Evolutionary conservation across 352 stramenopile species (phyloP), one percentile per base, ranked within the genome.

Genomic region (Phytophthora colocasiae): DNA sequence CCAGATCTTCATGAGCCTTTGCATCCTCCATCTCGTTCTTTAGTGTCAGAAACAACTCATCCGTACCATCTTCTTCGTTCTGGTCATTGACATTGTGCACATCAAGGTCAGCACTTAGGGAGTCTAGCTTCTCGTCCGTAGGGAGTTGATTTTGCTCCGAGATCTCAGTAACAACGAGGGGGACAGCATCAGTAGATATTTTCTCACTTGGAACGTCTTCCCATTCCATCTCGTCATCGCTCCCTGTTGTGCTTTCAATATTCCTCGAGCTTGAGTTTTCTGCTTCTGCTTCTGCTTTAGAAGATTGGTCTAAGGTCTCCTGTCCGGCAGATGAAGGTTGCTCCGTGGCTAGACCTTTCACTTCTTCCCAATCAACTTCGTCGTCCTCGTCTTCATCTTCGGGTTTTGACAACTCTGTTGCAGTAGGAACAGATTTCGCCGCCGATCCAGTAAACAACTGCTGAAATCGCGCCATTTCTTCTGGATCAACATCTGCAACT

Each of bases 21-120:
- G 77, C 82, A 39, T 94, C 86, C 48, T 94, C 86, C 22, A 93
- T 72, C 58, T 94, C 86, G 32, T 71, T 75, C 50, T 82, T 87
- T 8, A 94, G 63, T 15, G 80, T 84, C 31, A 84, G 27, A 46
- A 84, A 87, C 48, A 84, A 58, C 4, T 92, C 81, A 24, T 80
- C 60, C 1, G 70, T 77, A 1, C 65, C 32, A 3, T 74, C 63
- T 12, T 66, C 57, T 10, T 63, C 38, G 8, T 58, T 14, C 26
- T 40, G 31, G 4, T 36, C n/a, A 15, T 47, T 32, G 31, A n/a
- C 8, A 4, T 54, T 39, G 32, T 49, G 11, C 39, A 66, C 34
- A 32, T 73, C 41, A 7, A 56, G 14, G n/a, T 39, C n/a, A n/a
- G 31, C 26, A n/a, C 2, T 44, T 34, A 12, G 15, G 24, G 32